Base-by-base conservation (phyloP, 305 asterid species). In the Rubia tinctorum region DNA sequence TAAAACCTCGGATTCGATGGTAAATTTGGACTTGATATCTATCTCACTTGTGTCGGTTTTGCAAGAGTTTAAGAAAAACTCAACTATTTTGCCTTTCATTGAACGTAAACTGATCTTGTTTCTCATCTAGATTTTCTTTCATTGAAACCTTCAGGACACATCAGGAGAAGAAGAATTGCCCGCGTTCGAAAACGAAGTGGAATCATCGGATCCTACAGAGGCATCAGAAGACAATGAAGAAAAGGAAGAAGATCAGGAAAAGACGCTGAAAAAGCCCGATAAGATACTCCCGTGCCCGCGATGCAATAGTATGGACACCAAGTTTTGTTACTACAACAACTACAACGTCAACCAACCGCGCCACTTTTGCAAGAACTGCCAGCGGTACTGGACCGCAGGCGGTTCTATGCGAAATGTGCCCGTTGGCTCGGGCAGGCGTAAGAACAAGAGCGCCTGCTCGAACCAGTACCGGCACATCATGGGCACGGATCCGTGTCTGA, bases 291-390 rank as follows among this genome's bases (percentile, higher is more conserved):
- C 92, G 0, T 92, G 98, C 69, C 98, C 97, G 3, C 81, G 98
- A 2, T 92, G 98, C 76, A 86, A 82, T 18, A 92, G 98, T 85
- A 86, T 75, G 92, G 92, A 87, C 64, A 92, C 98, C 0, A 92
- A 92, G 56, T 92, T 92, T 75, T 92, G 98, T 53, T 92, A 92
- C 84, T 92, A 75, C 90, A 92, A 92, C 86, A 92, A 92, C 65
- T 92, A 92, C 86, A 92, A 90, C 61, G 96, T 90, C 44, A 87
- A 85, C 49, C 97, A 92, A 70, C 97, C 97, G 0, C 88, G 97
- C 8, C 83, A 92, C 75, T 90, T 92, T 76, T 92, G 98, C 88
- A 85, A 86, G 78, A 85, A 82, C 44, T 92, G 98, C 60, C 98
- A 90, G 65, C 73, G 96, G 23, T 92, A 90, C 75, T 92, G 98